Conservation (phyloP, 2,329 filamentous ascomycete genomes). For the Rhinocladiella similis region DNA sequence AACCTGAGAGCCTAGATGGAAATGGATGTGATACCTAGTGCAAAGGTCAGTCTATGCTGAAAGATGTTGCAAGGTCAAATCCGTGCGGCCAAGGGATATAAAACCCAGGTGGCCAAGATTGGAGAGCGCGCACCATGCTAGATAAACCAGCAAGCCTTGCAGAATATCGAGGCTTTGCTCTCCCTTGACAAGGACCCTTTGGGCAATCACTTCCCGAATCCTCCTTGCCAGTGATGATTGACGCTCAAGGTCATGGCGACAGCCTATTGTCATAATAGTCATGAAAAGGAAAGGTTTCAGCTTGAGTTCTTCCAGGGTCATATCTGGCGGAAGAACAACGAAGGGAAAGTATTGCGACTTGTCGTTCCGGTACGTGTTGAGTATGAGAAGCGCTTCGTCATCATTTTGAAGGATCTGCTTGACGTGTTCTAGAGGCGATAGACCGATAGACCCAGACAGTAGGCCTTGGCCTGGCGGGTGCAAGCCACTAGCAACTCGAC, state of each 20-base stretch:
- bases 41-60: constrained; percentile 32
- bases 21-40: constrained; percentile 8
- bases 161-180: constrained; percentile 41
- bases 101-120: no score
- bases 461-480: constrained; percentile 1
- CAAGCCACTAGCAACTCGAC: neutral
- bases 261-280: constrained; percentile 33
- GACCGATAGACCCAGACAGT: neutral
- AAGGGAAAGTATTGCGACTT: constrained; percentile 33
- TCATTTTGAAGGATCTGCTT: constrained; percentile 8
- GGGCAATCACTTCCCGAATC: constrained; percentile 33
- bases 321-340: constrained; percentile 23
- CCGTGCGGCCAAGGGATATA: no score
- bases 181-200: constrained; percentile 34
- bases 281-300: constrained; percentile 39
- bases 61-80: neutral
- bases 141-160: constrained; percentile 40
- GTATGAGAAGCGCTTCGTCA: constrained; percentile 19
- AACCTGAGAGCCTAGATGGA: constrained; percentile 30
- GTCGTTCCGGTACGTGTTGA: constrained; percentile 17
- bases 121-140: constrained; percentile 34
- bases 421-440: constrained; percentile 6
- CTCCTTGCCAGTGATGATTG: constrained; percentile 33
- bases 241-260: constrained; percentile 28
- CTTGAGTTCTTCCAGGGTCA: constrained; percentile 23